phyloP scores from a whole-genome alignment of 306 rosid species.

The Prunus salicina region DNA sequence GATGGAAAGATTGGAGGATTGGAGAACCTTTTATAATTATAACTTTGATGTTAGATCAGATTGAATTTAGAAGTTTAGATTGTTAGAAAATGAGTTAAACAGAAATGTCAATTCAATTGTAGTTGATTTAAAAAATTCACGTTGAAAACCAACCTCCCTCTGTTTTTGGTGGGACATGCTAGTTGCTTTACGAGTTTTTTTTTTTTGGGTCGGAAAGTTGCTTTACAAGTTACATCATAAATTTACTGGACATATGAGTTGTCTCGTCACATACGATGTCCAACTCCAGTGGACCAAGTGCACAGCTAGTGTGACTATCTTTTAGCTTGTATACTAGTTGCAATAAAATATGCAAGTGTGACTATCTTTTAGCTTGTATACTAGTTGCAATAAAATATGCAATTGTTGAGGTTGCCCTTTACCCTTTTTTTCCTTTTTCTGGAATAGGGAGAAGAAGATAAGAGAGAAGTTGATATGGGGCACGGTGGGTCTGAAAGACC shows the following conservation, averaged over 20 bases:
- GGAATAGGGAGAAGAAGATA: slow-evolving; percentile 28
- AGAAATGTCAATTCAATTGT: no score
- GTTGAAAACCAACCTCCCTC: background rate
- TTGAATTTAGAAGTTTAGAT: no score
- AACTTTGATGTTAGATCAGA: no score
- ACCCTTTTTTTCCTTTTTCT: background rate
- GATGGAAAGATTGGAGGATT: no score
- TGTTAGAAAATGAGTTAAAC: no score
- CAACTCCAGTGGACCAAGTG: background rate
- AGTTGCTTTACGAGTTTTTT: no score
- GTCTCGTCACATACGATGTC: no score
- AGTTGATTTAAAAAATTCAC: no score
- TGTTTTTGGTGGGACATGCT: background rate
- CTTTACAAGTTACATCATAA: no score
- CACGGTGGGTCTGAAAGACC: slow-evolving; percentile 31
- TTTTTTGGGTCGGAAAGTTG: no score
- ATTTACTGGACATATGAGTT: no score
- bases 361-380: background rate
- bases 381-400: background rate
- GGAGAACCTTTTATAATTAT: no score
- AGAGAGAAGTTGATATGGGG: slow-evolving; percentile 28
- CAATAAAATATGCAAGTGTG: background rate
- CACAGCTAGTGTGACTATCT: background rate
- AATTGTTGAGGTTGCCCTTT: background rate
- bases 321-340: background rate